Evolutionary conservation across 305 asterid genomes (phyloP).

Genomic region (Fraxinus latifolia): DNA sequence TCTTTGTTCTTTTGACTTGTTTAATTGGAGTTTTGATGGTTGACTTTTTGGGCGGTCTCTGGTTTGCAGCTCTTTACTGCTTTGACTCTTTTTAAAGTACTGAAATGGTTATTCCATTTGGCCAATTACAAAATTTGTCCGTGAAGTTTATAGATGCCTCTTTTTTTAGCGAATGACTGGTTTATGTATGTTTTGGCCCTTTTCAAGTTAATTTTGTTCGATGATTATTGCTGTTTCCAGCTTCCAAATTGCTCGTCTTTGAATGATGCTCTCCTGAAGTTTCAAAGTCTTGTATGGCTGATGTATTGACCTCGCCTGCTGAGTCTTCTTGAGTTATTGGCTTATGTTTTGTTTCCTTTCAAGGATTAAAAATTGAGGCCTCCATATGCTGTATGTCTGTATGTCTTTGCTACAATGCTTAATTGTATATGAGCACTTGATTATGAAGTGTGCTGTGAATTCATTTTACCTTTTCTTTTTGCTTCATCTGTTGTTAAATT

Average conservation of each 20-base stretch:
- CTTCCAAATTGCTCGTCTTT: not conserved
- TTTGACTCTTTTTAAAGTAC: not conserved
- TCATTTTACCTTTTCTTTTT: not conserved
- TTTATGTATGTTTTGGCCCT: not conserved
- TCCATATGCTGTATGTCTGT: not conserved
- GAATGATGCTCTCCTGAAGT: not conserved
- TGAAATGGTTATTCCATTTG: conserved; percentile 1
- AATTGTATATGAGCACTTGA: conserved; percentile 13
- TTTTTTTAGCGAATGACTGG: not conserved
- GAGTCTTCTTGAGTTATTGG: conserved; percentile 2
- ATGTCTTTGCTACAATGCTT: conserved; percentile 10
- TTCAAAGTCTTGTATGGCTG: conserved; percentile 11
- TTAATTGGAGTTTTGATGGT: not conserved
- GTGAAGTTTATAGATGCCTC: not conserved
- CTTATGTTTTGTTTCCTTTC: not conserved
- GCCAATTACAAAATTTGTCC: not conserved
- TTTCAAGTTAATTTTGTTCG: not conserved
- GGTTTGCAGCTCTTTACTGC: not conserved
- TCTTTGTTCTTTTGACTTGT: conserved; percentile 2
- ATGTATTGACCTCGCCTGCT: not conserved
- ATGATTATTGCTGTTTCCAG: not conserved
- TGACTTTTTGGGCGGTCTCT: not conserved
- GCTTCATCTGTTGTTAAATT: not conserved
- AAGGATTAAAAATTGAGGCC: not conserved
- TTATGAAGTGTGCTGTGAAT: conserved; percentile 3